Evolutionary conservation across 2,329 filamentous ascomycete genomes (phyloP).

Genomic region (Cladorrhinum sp.): DNA sequence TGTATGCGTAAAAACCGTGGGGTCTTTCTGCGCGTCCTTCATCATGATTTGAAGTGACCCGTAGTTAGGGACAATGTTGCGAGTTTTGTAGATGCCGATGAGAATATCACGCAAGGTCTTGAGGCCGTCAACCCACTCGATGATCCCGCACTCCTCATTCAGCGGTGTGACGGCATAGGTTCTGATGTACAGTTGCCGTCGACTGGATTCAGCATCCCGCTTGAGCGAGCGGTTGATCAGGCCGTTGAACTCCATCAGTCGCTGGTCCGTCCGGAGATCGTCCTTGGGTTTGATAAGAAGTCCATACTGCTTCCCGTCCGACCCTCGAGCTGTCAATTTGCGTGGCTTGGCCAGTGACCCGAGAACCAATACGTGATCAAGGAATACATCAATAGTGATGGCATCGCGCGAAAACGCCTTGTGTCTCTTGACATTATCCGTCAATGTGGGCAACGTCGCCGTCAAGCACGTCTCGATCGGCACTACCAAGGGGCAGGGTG

Average conservation of each 20-base stretch:
- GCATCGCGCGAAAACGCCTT: constrained; percentile 84
- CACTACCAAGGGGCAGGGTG: constrained; percentile 82
- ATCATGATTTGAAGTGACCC: constrained; percentile 58
- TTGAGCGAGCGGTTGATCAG: constrained; percentile 97
- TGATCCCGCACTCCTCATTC: constrained; percentile 95
- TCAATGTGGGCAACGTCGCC: constrained; percentile 71
- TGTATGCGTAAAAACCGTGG: constrained; percentile 66
- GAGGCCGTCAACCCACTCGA: constrained; percentile 97
- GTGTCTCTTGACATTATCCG: constrained; percentile 72
- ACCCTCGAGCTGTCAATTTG: constrained; percentile 82
- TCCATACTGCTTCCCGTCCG: constrained; percentile 83
- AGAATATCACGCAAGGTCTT: constrained; percentile 92
- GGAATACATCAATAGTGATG: constrained; percentile 75
- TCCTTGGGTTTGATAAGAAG: constrained; percentile 97
- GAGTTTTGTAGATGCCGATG: constrained; percentile 71
- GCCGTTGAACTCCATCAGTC: constrained; percentile 97
- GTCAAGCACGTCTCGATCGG: constrained; percentile 83
- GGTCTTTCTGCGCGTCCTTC: constrained; percentile 65
- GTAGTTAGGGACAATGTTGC: constrained; percentile 69
- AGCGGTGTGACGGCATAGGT: constrained; percentile 96
- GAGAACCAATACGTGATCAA: constrained; percentile 85
- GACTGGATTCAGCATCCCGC: constrained; percentile 84
- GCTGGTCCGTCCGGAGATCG: constrained; percentile 93
- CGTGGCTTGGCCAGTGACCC: constrained; percentile 90
- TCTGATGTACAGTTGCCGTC: constrained; percentile 88